phyloP scores from a whole-genome alignment of 2,329 filamentous ascomycete species.

The Chaetomiaceae sp. region DNA sequence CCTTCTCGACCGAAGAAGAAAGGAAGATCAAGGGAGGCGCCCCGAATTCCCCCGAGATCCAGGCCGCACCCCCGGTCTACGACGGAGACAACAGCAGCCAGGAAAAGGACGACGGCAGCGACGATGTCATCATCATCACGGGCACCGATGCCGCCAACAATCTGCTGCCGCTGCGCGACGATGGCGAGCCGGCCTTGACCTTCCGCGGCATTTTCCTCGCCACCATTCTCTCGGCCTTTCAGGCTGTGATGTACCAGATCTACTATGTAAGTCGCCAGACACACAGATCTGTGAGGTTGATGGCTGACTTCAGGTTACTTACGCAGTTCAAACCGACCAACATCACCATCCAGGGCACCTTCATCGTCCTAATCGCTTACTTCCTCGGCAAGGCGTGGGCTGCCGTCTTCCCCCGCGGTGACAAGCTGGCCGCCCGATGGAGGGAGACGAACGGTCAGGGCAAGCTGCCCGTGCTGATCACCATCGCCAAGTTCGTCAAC shows the following conservation, averaged over 20 bases:
- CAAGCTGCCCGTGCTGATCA: constrained; percentile 40
- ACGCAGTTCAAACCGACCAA: constrained; percentile 49
- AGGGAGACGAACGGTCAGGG: constrained; percentile 38
- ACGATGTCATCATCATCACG: constrained; percentile 46
- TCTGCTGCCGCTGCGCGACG: constrained; percentile 49
- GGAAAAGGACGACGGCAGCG: constrained; percentile 28
- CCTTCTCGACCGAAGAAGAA: neutral
- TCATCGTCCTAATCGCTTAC: constrained; percentile 55
- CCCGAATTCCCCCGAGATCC: constrained; percentile 22
- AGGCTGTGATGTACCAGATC: constrained; percentile 53
- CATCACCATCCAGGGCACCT: constrained; percentile 47
- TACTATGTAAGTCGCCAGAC: constrained; percentile 45
- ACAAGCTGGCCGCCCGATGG: constrained; percentile 46
- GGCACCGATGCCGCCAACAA: constrained; percentile 47
- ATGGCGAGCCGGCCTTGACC: constrained; percentile 47
- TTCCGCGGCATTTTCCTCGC: constrained; percentile 50
- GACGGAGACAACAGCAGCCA: constrained; percentile 13
- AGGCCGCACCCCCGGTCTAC: constrained; percentile 15
- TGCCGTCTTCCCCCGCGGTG: constrained; percentile 46
- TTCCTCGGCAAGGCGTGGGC: constrained; percentile 50
- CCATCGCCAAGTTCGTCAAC: constrained; percentile 44
- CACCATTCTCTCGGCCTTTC: constrained; percentile 46
- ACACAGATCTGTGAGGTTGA: neutral
- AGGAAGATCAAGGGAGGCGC: neutral
- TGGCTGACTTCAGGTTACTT: neutral